Base-by-base conservation (phyloP, 106 monocot species). In the Apostasia ramifera region DNA sequence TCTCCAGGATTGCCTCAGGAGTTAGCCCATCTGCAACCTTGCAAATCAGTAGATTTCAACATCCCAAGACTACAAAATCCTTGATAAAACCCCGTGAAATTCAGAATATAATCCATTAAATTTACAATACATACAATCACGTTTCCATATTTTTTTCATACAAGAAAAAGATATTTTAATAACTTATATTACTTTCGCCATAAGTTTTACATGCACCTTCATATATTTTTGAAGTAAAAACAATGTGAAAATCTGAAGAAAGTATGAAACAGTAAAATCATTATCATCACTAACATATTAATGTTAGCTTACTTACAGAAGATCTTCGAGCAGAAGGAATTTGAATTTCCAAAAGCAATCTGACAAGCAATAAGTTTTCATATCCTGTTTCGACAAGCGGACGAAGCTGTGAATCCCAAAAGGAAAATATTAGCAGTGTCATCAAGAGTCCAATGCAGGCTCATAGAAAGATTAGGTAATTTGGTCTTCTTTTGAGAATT, bases 321-420 rank as follows among this genome's bases (percentile, higher is more conserved):
- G 93, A 98, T 80, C 76, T 81, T 48, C 81, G 77, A 64, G 72
- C 44, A 2, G 89, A 81, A 43, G 98, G 90, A 44, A 80, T 74
- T 69, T 62, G 78, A 56, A 93, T 42, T 64, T 98, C 98, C 81
- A 93, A 55, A 51, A 98, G 85, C 79, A 98, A 82, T 70, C 98
- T 90, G 67, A 93, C 83, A 71, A 87, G 87, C 79, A 98, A 82
- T 61, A 98, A 75, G 81, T 85, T 98, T 76, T 98, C 98, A 73
- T 93, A 98, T 41, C 98, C 98, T 41, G 98, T 98, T 78, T 98
- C 98, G 43, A 98, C 90, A 57, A 98, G 90, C n/a, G 98, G 93
- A 44, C 98, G 92, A 48, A 98, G 81, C 98, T 98, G 90, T 56
- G 44, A 74, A 1, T 26, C 61, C 3, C 48, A 9, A 70, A 40